Evolutionary conservation across 2,329 filamentous ascomycete genomes (phyloP).

Genomic region (Fonsecaea monophora): DNA sequence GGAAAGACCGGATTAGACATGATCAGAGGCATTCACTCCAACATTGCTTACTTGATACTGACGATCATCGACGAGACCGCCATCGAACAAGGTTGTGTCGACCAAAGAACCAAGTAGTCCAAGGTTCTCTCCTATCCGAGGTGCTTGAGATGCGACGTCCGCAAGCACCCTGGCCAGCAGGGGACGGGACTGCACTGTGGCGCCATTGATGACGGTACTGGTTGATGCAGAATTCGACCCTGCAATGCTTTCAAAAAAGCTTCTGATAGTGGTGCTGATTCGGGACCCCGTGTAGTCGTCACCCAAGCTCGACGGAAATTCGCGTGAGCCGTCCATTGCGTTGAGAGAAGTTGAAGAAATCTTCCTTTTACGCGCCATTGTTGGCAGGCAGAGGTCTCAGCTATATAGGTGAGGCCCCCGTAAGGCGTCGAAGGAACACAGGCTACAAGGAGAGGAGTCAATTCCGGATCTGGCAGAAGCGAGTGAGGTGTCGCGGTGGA

Average conservation of each 20-base stretch:
- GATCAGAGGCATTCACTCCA: neutral
- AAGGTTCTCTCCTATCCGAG: constrained; percentile 37
- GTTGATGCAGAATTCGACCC: constrained; percentile 35
- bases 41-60: constrained; percentile 38
- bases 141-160: constrained; percentile 39
- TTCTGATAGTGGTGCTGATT: constrained; percentile 29
- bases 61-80: constrained; percentile 40
- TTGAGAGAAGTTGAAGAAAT: constrained; percentile 31
- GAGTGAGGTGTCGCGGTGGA: constrained; percentile 11
- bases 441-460: constrained; percentile 7
- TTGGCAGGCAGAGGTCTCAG: constrained; percentile 11
- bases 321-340: constrained; percentile 29
- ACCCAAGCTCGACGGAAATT: constrained; percentile 19
- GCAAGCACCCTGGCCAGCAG: constrained; percentile 33
- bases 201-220: constrained; percentile 40
- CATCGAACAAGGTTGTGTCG: constrained; percentile 39
- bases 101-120: constrained; percentile 38
- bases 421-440: constrained; percentile 20
- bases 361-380: constrained; percentile 30
- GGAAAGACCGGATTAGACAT: constrained; percentile 1
- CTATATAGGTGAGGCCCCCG: constrained; percentile 27
- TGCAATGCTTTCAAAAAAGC: constrained; percentile 36
- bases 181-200: constrained; percentile 32
- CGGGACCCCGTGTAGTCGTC: constrained; percentile 18
- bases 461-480: constrained; percentile 1